Base-by-base conservation (phyloP, 495 filamentous ascomycete species). In the Cenococcum geophilum region DNA sequence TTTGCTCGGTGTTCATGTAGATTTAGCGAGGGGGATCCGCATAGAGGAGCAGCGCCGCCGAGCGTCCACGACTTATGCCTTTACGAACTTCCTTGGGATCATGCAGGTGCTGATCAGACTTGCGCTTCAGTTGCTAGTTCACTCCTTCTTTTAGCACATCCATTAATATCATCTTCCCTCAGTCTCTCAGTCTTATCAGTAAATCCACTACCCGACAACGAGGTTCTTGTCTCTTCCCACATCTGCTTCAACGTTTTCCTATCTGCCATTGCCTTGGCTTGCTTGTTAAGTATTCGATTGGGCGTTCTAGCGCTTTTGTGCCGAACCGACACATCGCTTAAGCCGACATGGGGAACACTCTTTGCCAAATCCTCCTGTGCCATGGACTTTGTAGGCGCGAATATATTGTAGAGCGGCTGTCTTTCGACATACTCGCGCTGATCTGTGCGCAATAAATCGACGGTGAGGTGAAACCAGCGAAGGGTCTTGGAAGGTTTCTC, bases 381-480 rank as follows among this genome's bases (percentile, higher is more conserved):
- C 42, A 67, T 57, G 1, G 35, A 47, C 43, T 67, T 63, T 47
- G 58, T 62, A 42, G 64, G 64, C 8, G 22, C 51, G 59, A 77
- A 78, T 5, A 57, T 23, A 34, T 67, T 69, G 51, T 76, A 75
- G 54, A 70, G 75, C 10, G 71, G 65, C 60, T 76, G 73, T 22
- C 75, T 68, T 52, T 71, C 63, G n/a, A 71, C 67, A 27, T 72
- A 74, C n/a, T 72, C 60, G n/a, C 73, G 70, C 63, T 77, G 73
- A 27, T 74, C 65, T 42, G 67, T 47, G n/a, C 51, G 57, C 12
- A 74, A 71, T 37, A 57, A 58, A 45, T 72, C 68, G 40, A 75
- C 57, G 10, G 55, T 64, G 49, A 63, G 21, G 22, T 65, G 59
- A 51, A 69, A 69, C 59, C 58, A 66, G 18, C 54, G 54, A 21